Conservation (phyloP, 805 yeast genomes). For the Saccharomycopsis synnaedendra region DNA sequence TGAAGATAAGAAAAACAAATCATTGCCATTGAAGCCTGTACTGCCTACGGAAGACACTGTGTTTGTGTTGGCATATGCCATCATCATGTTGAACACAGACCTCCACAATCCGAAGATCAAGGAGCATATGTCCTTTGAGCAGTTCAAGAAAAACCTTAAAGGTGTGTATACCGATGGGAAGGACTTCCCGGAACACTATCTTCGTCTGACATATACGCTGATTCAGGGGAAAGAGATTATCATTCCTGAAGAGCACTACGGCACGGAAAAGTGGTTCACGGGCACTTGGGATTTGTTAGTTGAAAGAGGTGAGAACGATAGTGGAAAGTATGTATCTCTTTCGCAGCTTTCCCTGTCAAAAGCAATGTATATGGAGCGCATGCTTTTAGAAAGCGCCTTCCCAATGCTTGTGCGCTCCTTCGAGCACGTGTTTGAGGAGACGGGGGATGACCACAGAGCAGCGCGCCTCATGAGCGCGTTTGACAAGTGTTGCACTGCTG, state of each 20-base stretch:
- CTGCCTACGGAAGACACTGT: constrained; percentile 79
- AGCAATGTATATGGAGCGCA: constrained; percentile 52
- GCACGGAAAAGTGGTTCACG: constrained; percentile 86
- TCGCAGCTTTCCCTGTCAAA: constrained; percentile 23
- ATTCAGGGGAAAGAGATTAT: constrained; percentile 82
- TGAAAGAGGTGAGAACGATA: constrained; percentile 19
- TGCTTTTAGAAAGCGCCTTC: constrained; percentile 55
- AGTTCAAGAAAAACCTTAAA: constrained; percentile 67
- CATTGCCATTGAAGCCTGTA: constrained; percentile 29
- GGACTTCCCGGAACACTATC: constrained; percentile 80
- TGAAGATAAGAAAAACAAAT: background rate
- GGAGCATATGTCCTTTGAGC: constrained; percentile 79
- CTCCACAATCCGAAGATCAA: constrained; percentile 87
- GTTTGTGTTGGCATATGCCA: constrained; percentile 80
- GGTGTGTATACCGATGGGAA: constrained; percentile 63
- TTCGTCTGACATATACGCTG: constrained; percentile 68
- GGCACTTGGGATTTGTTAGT: constrained; percentile 71
- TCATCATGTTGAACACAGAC: constrained; percentile 91
- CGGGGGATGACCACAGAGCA: constrained; percentile 82
- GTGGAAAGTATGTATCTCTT: constrained; percentile 21
- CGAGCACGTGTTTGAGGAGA: constrained; percentile 71
- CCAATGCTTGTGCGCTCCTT: constrained; percentile 59
- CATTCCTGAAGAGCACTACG: constrained; percentile 97
- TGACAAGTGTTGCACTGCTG: constrained; percentile 74
- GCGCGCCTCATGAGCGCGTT: constrained; percentile 79